A percentile compares a stretch with the other conserved stretches of the same genome.
These are phyloP conservation scores for Saturnispora halmiae DNA, from an alignment of 805 yeast species.

Conservation along the genomic window DNA sequence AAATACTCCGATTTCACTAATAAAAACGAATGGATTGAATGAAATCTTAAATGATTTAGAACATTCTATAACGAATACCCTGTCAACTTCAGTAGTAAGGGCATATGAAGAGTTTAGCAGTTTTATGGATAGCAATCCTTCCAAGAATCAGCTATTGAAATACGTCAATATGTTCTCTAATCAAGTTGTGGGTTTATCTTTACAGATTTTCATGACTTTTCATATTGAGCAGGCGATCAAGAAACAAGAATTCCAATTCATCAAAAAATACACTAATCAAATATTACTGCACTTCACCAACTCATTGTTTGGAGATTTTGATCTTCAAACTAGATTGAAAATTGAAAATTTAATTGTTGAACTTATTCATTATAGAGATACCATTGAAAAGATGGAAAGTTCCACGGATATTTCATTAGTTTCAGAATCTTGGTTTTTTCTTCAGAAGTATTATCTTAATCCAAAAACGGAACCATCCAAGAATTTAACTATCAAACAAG, in stretches of 20 bases:
- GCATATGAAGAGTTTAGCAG: slow-evolving; percentile 25
- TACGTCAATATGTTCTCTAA: slow-evolving; percentile 39
- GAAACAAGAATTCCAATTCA: background rate
- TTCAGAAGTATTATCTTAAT: slow-evolving; percentile 41
- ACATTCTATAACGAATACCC: slow-evolving; percentile 37
- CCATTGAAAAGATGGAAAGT: slow-evolving; percentile 15
- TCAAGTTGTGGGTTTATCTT: slow-evolving; percentile 47
- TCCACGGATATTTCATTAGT: background rate
- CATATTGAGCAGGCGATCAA: slow-evolving; percentile 25
- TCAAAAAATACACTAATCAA: background rate
- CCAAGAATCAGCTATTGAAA: slow-evolving; percentile 15
- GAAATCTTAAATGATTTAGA: slow-evolving; percentile 63
- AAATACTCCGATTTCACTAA: slow-evolving; percentile 34
- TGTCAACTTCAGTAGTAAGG: slow-evolving; percentile 31
- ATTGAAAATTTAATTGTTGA: slow-evolving; percentile 61
- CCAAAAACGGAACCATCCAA: slow-evolving; percentile 18
- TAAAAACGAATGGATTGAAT: slow-evolving; percentile 35
- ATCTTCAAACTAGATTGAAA: slow-evolving; percentile 32
- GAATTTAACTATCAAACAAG: slow-evolving; percentile 40
- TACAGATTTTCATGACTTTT: slow-evolving; percentile 51
- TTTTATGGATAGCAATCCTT: slow-evolving; percentile 10
- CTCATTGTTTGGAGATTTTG: slow-evolving; percentile 16
- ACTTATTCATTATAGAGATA: slow-evolving; percentile 47
- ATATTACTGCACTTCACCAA: background rate
- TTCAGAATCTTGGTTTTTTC: slow-evolving; percentile 39